These are phyloP conservation scores for Kwoniella mangroviensis DNA, from an alignment of 768 basidiomycete genomes.

Conservation along the genomic window DNA sequence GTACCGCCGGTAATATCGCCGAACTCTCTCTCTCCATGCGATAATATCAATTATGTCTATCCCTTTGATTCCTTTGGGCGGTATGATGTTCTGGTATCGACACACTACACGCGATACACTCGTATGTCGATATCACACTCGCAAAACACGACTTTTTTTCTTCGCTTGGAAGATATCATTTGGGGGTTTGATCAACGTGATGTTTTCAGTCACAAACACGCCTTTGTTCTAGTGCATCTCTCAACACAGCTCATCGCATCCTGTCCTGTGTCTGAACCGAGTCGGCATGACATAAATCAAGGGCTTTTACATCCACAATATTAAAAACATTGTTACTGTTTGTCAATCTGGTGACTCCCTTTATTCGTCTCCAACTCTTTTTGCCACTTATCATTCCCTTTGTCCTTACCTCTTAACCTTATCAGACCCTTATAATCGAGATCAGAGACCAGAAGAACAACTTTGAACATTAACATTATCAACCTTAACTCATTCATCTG, in stretches of 20 bases:
- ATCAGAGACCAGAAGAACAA: too few species aligned
- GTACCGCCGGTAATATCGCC: slow-evolving; percentile 8
- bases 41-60: neutral
- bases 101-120: neutral
- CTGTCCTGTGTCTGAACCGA: too few species aligned
- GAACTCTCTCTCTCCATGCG: neutral
- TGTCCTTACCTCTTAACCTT: neutral
- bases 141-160: neutral
- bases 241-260: neutral
- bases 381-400: slow-evolving; percentile 3
- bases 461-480: too few species aligned
- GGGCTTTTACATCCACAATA: neutral
- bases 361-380: neutral
- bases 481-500: too few species aligned
- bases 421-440: neutral
- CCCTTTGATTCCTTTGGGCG: slow-evolving; percentile 1
- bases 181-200: slow-evolving; percentile 9
- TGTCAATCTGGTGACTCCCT: neutral
- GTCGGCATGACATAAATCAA: neutral
- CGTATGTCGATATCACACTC: neutral
- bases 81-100: neutral
- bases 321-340: neutral
- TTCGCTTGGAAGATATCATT: neutral
- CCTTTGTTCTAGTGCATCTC: neutral
- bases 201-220: neutral